Evolutionary conservation across 306 rosid species (phyloP), one percentile per base, ranked within the genome.

Genomic region (Acacia confusa): DNA sequence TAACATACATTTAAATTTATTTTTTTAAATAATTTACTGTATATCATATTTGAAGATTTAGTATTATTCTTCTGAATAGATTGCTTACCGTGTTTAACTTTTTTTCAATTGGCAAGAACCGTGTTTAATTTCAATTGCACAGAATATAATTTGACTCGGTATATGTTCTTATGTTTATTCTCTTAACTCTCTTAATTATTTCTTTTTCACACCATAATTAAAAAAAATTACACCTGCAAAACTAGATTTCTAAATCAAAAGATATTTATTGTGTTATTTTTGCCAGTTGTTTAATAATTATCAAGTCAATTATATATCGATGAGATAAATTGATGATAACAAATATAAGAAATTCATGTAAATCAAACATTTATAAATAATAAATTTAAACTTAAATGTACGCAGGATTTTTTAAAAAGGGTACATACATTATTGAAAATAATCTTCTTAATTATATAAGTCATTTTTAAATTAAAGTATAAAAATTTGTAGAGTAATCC

Each of bases 61-160:
- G 36, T 12, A 61, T 40, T 20, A 38, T 9, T 38, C 40, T 68
- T 4, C 11, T 20, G 17, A 68, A 38, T 20, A 68, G 72, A 38
- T 20, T 69, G 12, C 74, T 69, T 69, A 9, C n/a, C 74, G 53
- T 69, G 74, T 69, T 41, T 69, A 69, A 12, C 74, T 44, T 44
- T 44, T 70, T 43, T 43, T 0, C 7, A 28, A 63, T 44, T 14
- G 20, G 55, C 30, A 44, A 7, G 30, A 43, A 44, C 36, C 74
- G 55, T 43, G 75, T 44, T 41, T 6, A 43, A 41, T 25, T 41
- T 70, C 12, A 22, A 70, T 14, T 14, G 38, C 16, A 14, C 19
- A 2, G 20, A 70, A 12, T 70, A 45, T 43, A 36, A 36, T 32
- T 70, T 70, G 75, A 70, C 75, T 44, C 4, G 3, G 52, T 38